These are phyloP conservation scores for Larix kaempferi DNA, from an alignment of 75 land plant species.

Conservation along the genomic window DNA sequence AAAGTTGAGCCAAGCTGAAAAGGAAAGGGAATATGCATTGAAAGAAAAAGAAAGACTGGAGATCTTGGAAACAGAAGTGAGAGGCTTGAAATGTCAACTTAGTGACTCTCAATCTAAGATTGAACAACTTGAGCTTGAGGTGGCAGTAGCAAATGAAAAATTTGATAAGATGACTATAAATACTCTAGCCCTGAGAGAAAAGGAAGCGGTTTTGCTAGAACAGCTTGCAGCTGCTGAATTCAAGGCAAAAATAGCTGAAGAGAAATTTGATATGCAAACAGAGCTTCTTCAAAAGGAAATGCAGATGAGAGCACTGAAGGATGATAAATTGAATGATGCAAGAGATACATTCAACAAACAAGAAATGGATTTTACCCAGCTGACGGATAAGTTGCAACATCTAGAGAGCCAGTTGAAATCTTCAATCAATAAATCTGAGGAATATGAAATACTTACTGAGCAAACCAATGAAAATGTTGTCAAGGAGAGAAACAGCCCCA, in stretches of 20 bases:
- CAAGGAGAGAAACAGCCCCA: constrained; percentile 14
- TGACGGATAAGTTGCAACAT: constrained; percentile 44
- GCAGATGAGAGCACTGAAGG: constrained; percentile 27
- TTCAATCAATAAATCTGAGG: neutral
- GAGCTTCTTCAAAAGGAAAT: constrained; percentile 36
- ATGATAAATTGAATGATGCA: constrained; percentile 39
- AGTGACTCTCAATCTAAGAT: constrained; percentile 42
- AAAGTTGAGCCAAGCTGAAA: neutral
- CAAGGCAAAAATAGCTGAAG: constrained; percentile 14
- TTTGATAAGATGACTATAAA: constrained; percentile 26
- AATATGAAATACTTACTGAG: neutral
- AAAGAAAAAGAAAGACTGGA: constrained; percentile 43
- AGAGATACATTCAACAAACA: constrained; percentile 42
- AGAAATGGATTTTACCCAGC: constrained; percentile 25
- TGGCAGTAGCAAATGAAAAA: constrained; percentile 19
- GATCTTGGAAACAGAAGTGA: constrained; percentile 32
- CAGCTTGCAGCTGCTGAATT: constrained; percentile 24
- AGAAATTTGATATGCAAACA: constrained; percentile 19
- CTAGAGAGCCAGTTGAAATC: constrained; percentile 22
- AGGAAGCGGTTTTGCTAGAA: constrained; percentile 28
- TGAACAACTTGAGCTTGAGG: constrained; percentile 19
- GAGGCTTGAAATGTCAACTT: constrained; percentile 15
- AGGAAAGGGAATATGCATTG: constrained; percentile 5
- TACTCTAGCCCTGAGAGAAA: constrained; percentile 29
- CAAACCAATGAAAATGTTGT: constrained; percentile 18